A percentile compares a stretch with the other conserved stretches of the same genome.
Conservation (phyloP, 345 rosid genomes). For the Citrus trifoliata region DNA sequence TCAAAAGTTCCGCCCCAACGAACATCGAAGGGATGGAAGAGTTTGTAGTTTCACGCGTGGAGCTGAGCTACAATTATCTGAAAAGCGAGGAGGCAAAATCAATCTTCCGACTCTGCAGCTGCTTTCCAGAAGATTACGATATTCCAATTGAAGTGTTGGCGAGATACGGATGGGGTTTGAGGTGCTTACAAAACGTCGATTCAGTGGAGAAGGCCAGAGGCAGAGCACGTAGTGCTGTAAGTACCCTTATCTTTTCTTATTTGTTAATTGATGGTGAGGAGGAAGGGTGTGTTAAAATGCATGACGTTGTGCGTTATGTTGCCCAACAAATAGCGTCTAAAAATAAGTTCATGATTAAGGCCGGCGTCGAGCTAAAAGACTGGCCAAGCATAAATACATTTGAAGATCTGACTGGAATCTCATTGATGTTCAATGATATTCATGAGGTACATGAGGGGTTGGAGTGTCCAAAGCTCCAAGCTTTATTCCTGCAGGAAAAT, state of each 20-base stretch:
- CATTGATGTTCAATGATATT: background rate
- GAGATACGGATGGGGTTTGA: no score
- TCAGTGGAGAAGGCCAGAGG: background rate
- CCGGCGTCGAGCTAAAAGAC: background rate
- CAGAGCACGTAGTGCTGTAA: background rate
- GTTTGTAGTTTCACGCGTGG: background rate
- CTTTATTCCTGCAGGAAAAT: background rate
- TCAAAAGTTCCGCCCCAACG: conserved; percentile 1
- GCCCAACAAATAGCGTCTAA: background rate
- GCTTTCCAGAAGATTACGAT: conserved; percentile 10
- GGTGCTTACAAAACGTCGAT: no score
- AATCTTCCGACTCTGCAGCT: conserved; percentile 2
- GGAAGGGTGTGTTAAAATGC: no score
- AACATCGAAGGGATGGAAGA: no score
- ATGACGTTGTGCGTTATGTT: background rate
- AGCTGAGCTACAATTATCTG: background rate
- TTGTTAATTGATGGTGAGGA: no score
- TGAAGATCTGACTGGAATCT: background rate
- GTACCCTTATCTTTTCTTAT: no score
- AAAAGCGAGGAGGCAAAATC: background rate
- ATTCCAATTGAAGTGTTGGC: conserved; percentile 8
- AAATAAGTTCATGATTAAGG: background rate
- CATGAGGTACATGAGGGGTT: background rate
- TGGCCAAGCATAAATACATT: background rate
- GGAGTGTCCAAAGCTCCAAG: background rate